Evolutionary conservation across 257 asterid genomes (phyloP).

Genomic region (Solanum peruvianum): DNA sequence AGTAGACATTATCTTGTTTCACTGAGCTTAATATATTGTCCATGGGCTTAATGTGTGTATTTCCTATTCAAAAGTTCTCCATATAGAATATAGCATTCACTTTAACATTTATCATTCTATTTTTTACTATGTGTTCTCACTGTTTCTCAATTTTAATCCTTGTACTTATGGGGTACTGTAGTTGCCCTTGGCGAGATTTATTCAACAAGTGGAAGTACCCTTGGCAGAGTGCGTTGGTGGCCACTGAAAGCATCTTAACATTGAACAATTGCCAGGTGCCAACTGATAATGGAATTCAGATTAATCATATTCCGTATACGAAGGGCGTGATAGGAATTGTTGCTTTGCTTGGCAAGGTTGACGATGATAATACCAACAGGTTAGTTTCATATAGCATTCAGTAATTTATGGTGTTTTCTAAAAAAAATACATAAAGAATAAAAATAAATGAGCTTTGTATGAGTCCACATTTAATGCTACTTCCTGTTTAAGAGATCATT

Average conservation of each 20-base stretch:
- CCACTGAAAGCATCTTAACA: conserved; percentile 27
- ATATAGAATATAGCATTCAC: no score
- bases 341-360: no score
- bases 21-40: no score
- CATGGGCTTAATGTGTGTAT: no score
- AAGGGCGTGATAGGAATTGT: no score
- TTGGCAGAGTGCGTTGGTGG: conserved; percentile 30
- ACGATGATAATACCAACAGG: no score
- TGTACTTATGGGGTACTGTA: neutral
- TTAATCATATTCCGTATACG: no score
- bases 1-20: no score
- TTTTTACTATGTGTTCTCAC: no score
- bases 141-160: neutral
- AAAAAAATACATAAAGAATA: neutral
- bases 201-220: conserved; percentile 9
- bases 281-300: conserved; percentile 7
- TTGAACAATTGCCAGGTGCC: conserved; percentile 18
- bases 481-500: neutral
- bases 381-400: neutral
- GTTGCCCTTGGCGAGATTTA: conserved; percentile 56
- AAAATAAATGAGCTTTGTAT: neutral
- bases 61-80: no score
- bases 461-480: neutral
- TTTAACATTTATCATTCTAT: no score
- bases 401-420: conserved; percentile 1